Percentiles rank a stretch among this genome's conserved stretches.
These are phyloP conservation scores for Hypericum androsaemum DNA, from an alignment of 345 rosid genomes.

Conservation along the genomic window DNA sequence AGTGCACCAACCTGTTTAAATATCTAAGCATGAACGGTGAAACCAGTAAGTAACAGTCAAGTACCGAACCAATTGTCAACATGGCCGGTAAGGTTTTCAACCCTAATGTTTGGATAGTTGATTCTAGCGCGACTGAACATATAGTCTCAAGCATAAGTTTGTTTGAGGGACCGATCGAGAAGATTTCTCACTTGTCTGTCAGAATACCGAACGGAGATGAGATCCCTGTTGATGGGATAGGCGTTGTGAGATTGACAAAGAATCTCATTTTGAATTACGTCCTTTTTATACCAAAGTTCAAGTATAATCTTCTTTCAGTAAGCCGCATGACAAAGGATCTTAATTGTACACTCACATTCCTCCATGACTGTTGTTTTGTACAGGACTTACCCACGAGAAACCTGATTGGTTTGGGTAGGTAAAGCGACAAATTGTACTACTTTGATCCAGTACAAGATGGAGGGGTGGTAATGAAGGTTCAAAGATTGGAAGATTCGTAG, in stretches of 20 bases:
- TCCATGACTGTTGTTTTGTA: background rate
- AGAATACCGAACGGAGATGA: background rate
- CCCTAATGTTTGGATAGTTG: background rate
- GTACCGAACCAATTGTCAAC: background rate
- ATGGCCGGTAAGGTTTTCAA: background rate
- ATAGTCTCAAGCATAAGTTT: background rate
- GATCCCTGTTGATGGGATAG: background rate
- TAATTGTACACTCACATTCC: background rate
- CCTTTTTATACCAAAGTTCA: background rate
- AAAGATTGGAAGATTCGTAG: background rate
- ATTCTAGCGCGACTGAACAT: background rate
- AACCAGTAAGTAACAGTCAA: too few relatives aligned
- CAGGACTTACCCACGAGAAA: slow-evolving; percentile 9
- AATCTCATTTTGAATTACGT: background rate
- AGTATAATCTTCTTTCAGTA: background rate
- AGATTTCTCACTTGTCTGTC: background rate
- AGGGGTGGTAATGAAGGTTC: background rate
- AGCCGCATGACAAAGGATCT: background rate
- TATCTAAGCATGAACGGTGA: too few relatives aligned
- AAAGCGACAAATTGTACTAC: background rate
- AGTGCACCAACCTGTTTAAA: too few relatives aligned
- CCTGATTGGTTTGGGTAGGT: slow-evolving; percentile 12
- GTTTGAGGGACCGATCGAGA: background rate
- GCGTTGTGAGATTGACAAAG: background rate
- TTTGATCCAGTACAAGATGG: background rate